phyloP scores from a whole-genome alignment of 805 yeast genomes.

The Clavispora santaluciae region DNA sequence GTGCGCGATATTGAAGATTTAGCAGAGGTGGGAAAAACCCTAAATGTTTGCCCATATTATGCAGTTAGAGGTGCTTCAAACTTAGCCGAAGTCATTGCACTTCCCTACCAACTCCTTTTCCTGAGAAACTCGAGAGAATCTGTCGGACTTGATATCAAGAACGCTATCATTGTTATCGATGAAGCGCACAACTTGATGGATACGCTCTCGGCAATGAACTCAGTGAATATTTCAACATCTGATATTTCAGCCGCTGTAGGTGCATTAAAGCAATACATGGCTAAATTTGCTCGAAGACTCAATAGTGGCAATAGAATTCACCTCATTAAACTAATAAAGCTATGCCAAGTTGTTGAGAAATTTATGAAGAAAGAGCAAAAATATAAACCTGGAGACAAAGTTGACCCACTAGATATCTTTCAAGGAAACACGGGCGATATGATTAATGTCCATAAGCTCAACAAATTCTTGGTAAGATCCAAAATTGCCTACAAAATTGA shows the following conservation, averaged over 20 bases:
- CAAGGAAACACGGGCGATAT: constrained; percentile 60
- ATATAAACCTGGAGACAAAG: constrained; percentile 48
- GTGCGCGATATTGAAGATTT: constrained; percentile 81
- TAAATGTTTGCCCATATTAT: constrained; percentile 77
- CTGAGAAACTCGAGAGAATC: constrained; percentile 57
- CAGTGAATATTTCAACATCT: constrained; percentile 47
- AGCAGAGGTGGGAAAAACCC: constrained; percentile 49
- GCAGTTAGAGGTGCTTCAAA: constrained; percentile 55
- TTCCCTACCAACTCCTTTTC: constrained; percentile 79
- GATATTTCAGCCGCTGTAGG: constrained; percentile 44
- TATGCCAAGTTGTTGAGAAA: constrained; percentile 46
- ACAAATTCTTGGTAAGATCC: constrained; percentile 56
- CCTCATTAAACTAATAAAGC: constrained; percentile 55
- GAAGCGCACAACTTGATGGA: constrained; percentile 91
- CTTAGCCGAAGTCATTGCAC: constrained; percentile 67
- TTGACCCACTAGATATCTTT: constrained; percentile 51
- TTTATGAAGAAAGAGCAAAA: constrained; percentile 39
- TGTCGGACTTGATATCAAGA: constrained; percentile 53
- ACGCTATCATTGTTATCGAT: constrained; percentile 74
- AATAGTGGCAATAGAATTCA: constrained; percentile 70
- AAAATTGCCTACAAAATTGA: constrained; percentile 85
- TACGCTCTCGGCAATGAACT: constrained; percentile 64
- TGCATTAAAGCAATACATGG: constrained; percentile 52
- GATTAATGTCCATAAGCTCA: constrained; percentile 64
- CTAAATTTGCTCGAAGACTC: constrained; percentile 58